Conservation (phyloP, 768 basidiomycete species). For the Serendipita vermifera region DNA sequence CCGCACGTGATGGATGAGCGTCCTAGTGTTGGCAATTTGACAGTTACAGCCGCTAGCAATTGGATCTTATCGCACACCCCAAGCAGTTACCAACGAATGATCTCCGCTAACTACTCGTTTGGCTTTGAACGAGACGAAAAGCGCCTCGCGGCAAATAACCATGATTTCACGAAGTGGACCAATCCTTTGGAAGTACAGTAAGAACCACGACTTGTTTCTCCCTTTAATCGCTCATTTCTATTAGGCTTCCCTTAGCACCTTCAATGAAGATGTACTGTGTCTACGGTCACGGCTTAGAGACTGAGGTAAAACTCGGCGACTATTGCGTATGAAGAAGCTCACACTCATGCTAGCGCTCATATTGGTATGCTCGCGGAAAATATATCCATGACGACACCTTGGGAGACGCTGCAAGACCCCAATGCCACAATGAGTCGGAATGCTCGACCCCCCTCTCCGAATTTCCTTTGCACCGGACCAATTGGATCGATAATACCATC, state of each 20-base stretch:
- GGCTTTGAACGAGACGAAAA: slow-evolving; percentile 71
- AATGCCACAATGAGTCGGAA: slow-evolving; percentile 34
- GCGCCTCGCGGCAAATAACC: slow-evolving; percentile 48
- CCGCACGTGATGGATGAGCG: slow-evolving; percentile 17
- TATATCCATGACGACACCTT: slow-evolving; percentile 50
- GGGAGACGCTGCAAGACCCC: slow-evolving; percentile 31
- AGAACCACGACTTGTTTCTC: slow-evolving; percentile 7
- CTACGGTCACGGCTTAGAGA: slow-evolving; percentile 93
- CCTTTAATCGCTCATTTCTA: background rate
- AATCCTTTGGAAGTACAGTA: slow-evolving; percentile 79
- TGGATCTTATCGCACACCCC: slow-evolving; percentile 83
- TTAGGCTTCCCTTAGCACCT: slow-evolving; percentile 74
- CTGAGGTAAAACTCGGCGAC: slow-evolving; percentile 46
- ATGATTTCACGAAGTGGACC: slow-evolving; percentile 76
- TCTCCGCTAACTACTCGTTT: slow-evolving; percentile 72
- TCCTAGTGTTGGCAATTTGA: slow-evolving; percentile 47
- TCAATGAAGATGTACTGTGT: slow-evolving; percentile 86
- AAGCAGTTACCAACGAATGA: slow-evolving; percentile 77
- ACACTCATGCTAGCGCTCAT: slow-evolving; percentile 47
- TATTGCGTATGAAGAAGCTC: slow-evolving; percentile 2
- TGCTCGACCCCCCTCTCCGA: slow-evolving; percentile 39
- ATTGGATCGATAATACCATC: slow-evolving; percentile 79
- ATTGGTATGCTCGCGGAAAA: slow-evolving; percentile 70
- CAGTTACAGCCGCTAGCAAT: slow-evolving; percentile 52
- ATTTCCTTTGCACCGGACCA: slow-evolving; percentile 41